Percentiles rank a stretch among this genome's conserved stretches.
Evolutionary conservation across 345 rosid genomes (phyloP).

Genomic region (Sisymbrium irio): DNA sequence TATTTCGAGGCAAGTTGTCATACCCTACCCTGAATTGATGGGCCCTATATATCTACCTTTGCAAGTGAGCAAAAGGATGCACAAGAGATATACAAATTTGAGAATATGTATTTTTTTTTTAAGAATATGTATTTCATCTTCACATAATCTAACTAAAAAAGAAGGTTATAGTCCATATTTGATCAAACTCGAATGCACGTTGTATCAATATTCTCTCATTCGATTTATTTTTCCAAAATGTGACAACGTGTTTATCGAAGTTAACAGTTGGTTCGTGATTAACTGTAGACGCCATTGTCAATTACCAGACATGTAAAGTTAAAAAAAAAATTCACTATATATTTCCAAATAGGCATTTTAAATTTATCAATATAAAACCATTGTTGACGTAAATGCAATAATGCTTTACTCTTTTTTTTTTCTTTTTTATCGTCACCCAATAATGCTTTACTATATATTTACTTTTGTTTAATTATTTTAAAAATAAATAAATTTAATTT

Average conservation of each 20-base stretch:
- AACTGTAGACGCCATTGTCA: not conserved
- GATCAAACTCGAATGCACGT: not conserved
- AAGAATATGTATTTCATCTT: not conserved
- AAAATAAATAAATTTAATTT: not conserved
- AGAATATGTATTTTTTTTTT: not conserved
- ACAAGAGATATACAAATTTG: not conserved
- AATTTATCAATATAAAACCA: not conserved
- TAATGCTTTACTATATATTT: not conserved
- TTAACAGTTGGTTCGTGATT: not conserved
- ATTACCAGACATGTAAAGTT: not conserved
- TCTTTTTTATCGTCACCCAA: too few relatives aligned
- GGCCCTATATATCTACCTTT: not conserved
- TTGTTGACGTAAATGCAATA: not conserved
- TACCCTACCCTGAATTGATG: not conserved
- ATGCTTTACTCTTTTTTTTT: too few relatives aligned
- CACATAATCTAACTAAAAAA: not conserved
- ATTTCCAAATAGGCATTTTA: not conserved
- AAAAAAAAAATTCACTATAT: too few relatives aligned
- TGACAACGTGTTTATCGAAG: not conserved
- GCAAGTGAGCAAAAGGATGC: not conserved
- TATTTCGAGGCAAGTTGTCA: not conserved
- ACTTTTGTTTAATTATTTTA: not conserved
- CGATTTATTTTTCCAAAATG: not conserved
- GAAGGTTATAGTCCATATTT: not conserved
- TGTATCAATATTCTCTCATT: not conserved